Conservation (phyloP, 2,329 filamentous ascomycete species). For the Emericellopsis cladophorae region DNA sequence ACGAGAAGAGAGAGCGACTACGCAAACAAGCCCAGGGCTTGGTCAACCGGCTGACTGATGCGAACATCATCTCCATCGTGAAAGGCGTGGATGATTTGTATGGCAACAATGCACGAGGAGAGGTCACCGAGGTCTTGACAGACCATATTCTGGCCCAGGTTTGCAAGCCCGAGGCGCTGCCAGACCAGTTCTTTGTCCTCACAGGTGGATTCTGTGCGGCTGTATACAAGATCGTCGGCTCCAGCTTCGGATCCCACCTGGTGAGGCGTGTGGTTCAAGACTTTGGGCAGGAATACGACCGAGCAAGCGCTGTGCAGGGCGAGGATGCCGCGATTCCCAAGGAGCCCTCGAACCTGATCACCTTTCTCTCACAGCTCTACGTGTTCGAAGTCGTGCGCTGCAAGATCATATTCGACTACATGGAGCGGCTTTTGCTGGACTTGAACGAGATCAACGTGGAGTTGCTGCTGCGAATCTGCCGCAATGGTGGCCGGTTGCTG, state of each 20-base stretch:
- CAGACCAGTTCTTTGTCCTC: slow-evolving; percentile 83
- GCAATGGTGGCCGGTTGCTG: slow-evolving; percentile 68
- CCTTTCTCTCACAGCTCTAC: slow-evolving; percentile 77
- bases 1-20: slow-evolving; percentile 55
- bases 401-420: slow-evolving; percentile 80
- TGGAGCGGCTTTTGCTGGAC: slow-evolving; percentile 61
- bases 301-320: slow-evolving; percentile 21
- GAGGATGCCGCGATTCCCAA: slow-evolving; percentile 25
- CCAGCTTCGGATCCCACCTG: slow-evolving; percentile 80
- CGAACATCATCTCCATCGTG: slow-evolving; percentile 76
- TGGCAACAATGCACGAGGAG: slow-evolving; percentile 69
- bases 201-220: slow-evolving; percentile 83
- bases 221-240: slow-evolving; percentile 75
- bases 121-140: slow-evolving; percentile 71
- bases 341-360: slow-evolving; percentile 57
- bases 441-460: slow-evolving; percentile 83
- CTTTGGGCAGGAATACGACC: slow-evolving; percentile 54
- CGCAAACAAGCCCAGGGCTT: slow-evolving; percentile 75
- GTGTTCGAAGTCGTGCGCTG: slow-evolving; percentile 80
- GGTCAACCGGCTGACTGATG: slow-evolving; percentile 85
- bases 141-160: slow-evolving; percentile 70
- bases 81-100: slow-evolving; percentile 76
- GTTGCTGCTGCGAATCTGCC: slow-evolving; percentile 71
- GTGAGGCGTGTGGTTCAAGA: slow-evolving; percentile 65
- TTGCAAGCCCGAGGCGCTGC: slow-evolving; percentile 62